phyloP scores from a whole-genome alignment of 208 protist genomes.

The Trypanosoma rangeli region DNA sequence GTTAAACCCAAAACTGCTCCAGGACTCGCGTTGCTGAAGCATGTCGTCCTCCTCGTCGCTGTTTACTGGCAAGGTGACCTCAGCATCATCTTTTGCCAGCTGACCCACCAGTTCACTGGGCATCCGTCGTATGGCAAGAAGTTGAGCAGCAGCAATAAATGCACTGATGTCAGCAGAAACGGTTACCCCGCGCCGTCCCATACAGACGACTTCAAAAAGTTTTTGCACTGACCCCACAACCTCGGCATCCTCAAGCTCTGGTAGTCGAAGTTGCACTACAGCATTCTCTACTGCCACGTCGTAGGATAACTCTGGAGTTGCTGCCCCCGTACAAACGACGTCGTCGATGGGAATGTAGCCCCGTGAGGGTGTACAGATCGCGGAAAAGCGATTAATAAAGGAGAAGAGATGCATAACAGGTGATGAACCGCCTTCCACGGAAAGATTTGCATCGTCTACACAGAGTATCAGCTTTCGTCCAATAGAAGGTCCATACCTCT shows the following conservation, averaged over 20 bases:
- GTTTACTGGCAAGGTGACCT: constrained; percentile 12
- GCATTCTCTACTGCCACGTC: constrained; percentile 15
- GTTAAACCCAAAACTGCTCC: constrained; percentile 5
- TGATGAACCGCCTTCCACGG: constrained; percentile 27
- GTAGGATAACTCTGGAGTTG: constrained; percentile 11
- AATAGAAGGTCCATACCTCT: constrained; percentile 52
- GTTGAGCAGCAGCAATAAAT: constrained; percentile 60
- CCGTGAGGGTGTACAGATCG: constrained; percentile 56
- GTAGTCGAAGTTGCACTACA: constrained; percentile 42
- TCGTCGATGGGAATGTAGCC: constrained; percentile 59
- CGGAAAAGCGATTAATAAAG: constrained; percentile 62
- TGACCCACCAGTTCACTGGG: background rate
- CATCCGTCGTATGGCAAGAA: constrained; percentile 14
- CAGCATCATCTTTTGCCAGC: constrained; percentile 12
- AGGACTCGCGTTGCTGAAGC: background rate
- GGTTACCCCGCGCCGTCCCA: constrained; percentile 46
- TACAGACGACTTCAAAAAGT: constrained; percentile 58
- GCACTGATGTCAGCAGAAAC: constrained; percentile 38
- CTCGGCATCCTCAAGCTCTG: constrained; percentile 57
- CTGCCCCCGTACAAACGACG: constrained; percentile 55
- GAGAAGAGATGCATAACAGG: constrained; percentile 55
- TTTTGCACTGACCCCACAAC: constrained; percentile 48
- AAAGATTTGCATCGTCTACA: constrained; percentile 85
- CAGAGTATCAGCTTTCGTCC: constrained; percentile 76
- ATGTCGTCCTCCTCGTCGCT: background rate